These are phyloP conservation scores for Boletus insuetus DNA, from an alignment of 768 basidiomycete genomes.

Conservation along the genomic window DNA sequence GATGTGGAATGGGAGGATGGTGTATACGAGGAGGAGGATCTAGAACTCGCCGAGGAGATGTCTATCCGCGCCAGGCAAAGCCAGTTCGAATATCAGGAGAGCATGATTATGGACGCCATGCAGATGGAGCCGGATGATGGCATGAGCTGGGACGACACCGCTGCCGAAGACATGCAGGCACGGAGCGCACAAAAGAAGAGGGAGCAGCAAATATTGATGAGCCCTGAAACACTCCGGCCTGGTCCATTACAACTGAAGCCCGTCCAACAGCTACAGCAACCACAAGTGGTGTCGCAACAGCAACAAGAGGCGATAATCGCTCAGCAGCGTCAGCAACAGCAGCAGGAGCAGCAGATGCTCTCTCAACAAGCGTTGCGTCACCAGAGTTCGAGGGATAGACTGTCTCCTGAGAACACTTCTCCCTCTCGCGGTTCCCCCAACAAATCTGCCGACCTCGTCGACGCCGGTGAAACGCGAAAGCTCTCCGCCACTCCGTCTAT, in stretches of 20 bases:
- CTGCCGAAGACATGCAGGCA: conserved; percentile 50
- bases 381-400: conserved; percentile 48
- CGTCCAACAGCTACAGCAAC: conserved; percentile 8
- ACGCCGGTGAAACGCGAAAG: conserved; percentile 71
- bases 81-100: conserved; percentile 29
- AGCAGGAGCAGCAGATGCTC: conserved; percentile 31
- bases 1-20: conserved; percentile 60
- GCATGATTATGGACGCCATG: conserved; percentile 29
- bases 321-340: conserved; percentile 36
- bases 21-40: conserved; percentile 68
- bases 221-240: conserved; percentile 38
- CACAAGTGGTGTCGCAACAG: conserved; percentile 14
- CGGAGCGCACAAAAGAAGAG: conserved; percentile 28
- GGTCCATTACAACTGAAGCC: conserved; percentile 29
- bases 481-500: conserved; percentile 78
- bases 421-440: conserved; percentile 29
- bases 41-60: conserved; percentile 56
- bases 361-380: conserved; percentile 37
- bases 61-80: conserved; percentile 41
- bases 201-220: conserved; percentile 16
- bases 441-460: conserved; percentile 58
- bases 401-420: conserved; percentile 31
- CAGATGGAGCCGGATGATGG: conserved; percentile 76
- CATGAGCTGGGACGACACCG: conserved; percentile 83
- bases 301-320: conserved; percentile 28